phyloP scores from a whole-genome alignment of 768 basidiomycete species.

The Dentipellis sp. region DNA sequence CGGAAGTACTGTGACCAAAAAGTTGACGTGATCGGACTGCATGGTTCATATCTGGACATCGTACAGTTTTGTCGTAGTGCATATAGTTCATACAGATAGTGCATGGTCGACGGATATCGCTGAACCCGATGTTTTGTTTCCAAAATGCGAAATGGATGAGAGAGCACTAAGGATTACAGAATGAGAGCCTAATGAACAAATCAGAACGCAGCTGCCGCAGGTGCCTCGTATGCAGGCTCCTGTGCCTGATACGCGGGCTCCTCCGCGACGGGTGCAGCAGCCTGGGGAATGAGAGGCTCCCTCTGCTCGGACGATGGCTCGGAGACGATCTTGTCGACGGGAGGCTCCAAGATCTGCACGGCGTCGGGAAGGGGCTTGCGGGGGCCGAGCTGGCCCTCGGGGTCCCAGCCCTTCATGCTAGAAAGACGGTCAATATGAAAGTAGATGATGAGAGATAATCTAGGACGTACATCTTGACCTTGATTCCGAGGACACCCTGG shows the following conservation, averaged over 20 bases:
- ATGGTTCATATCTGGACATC: too few species aligned
- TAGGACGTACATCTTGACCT: constrained; percentile 88
- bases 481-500: constrained; percentile 99
- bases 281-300: constrained; percentile 47
- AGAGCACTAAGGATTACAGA: constrained; percentile 2
- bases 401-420: constrained; percentile 97
- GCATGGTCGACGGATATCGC: background rate
- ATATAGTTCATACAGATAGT: background rate
- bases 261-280: constrained; percentile 42
- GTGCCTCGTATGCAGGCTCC: constrained; percentile 30
- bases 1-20: constrained; percentile 36
- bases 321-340: constrained; percentile 81
- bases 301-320: constrained; percentile 88
- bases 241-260: constrained; percentile 21
- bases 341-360: constrained; percentile 83
- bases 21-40: background rate
- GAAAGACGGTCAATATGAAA: constrained; percentile 2
- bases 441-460: background rate
- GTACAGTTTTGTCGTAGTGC: background rate
- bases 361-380: constrained; percentile 92
- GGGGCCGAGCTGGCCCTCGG: constrained; percentile 83
- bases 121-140: too few species aligned
- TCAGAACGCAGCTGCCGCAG: constrained; percentile 35
- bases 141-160: too few species aligned
- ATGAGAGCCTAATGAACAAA: constrained; percentile 8